phyloP scores from a whole-genome alignment of 768 basidiomycete genomes.

The Mycena pura region DNA sequence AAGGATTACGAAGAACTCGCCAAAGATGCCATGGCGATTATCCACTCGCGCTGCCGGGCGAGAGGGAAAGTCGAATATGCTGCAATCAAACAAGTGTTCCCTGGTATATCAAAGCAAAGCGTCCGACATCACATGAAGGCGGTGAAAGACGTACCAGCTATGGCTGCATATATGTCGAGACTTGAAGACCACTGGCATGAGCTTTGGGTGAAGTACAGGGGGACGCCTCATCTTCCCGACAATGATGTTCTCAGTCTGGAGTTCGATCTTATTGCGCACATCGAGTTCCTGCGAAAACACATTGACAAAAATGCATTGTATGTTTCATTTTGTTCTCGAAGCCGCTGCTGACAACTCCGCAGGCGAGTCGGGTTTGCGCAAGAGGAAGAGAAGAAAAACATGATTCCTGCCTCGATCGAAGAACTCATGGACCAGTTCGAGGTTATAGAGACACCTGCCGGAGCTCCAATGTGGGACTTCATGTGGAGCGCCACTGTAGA shows the following conservation, averaged over 20 bases:
- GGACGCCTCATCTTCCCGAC: slow-evolving; percentile 73
- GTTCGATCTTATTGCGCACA: slow-evolving; percentile 82
- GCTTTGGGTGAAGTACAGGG: slow-evolving; percentile 76
- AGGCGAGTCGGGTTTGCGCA: slow-evolving; percentile 73
- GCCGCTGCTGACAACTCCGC: slow-evolving; percentile 12
- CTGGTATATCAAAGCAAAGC: slow-evolving; percentile 72
- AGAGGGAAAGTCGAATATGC: slow-evolving; percentile 69
- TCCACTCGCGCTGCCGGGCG: slow-evolving; percentile 77
- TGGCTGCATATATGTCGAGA: slow-evolving; percentile 76
- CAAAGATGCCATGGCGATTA: slow-evolving; percentile 82
- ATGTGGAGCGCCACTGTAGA: slow-evolving; percentile 77
- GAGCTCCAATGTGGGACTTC: slow-evolving; percentile 68
- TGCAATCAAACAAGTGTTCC: slow-evolving; percentile 82
- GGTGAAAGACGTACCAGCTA: slow-evolving; percentile 66
- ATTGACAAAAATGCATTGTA: slow-evolving; percentile 89
- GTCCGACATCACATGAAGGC: slow-evolving; percentile 72
- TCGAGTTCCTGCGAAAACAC: slow-evolving; percentile 80
- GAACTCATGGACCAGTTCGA: slow-evolving; percentile 56
- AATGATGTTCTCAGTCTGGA: slow-evolving; percentile 69
- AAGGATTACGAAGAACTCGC: slow-evolving; percentile 88
- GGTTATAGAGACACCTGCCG: slow-evolving; percentile 50
- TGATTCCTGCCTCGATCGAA: slow-evolving; percentile 51
- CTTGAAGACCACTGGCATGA: slow-evolving; percentile 85
- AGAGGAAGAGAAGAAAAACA: slow-evolving; percentile 40
- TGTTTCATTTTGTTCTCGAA: slow-evolving; percentile 41